Base-by-base conservation (phyloP, 495 filamentous ascomycete species). In the Pseudevernia furfuracea region DNA sequence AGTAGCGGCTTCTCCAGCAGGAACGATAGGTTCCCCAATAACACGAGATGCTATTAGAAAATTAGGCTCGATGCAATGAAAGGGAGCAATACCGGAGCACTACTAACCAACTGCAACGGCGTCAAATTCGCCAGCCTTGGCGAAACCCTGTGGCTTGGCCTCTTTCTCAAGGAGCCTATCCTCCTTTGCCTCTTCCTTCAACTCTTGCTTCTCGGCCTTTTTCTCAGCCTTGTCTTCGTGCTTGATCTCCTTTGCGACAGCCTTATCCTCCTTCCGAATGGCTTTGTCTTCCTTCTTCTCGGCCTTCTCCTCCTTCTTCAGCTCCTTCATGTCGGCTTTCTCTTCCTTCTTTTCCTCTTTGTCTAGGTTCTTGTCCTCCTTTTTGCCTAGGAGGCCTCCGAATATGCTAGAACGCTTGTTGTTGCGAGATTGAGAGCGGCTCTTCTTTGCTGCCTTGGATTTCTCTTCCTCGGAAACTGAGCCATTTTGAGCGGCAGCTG, bases 391-490 rank as follows among this genome's bases (percentile, higher is more conserved):
- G 55, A 92, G 79, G 63, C 73, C 77, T 67, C 87, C 89, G 75
- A 97, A 95, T 78, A 96, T 85, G 71, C 89, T 92, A 49, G 78
- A 71, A 65, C 91, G 87, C 87, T 96, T 96, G 44, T 65, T 65
- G 74, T 65, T 65, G 74, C 88, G 88, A 72, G 89, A 95, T 64
- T 89, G 89, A 62, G 91, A 95, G 69, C 89, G 89, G 73, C 82
- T 81, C 74, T 82, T 84, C 64, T 81, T 75, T 64, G 76, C 62
- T 49, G 78, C 77, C 62, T 81, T 55, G 52, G 30, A 34, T 34
- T 55, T 77, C 48, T 77, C 74, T 46, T 63, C 77, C 32, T 75
- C 75, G 28, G 73, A 71, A 58, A 66, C 52, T 21, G 71, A 73
- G 44, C 66, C 71, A 64, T 63, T 70, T 21, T 66, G 67, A 23